Base-by-base conservation (phyloP, 352 stramenopile species). In the Aphanomyces euteiches region DNA sequence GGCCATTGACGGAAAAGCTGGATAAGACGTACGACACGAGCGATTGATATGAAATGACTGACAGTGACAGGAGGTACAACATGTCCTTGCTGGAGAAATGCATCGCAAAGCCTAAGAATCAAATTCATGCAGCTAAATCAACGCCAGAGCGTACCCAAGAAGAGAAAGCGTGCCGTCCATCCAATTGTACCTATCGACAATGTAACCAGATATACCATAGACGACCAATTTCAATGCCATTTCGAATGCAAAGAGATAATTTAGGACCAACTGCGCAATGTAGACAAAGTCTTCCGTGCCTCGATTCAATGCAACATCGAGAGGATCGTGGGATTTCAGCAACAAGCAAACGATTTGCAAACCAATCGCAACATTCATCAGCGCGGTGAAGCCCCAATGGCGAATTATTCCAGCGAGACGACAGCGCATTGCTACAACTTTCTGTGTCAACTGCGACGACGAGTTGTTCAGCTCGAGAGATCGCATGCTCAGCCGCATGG, bases 151-250 rank as follows among this genome's bases (percentile, higher is more conserved):
- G 7, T 34, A 66, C 57, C 57, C 57, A 45, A 66, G n/a, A 15
- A 66, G 28, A n/a, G 57, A 21, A 15, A 66, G 28, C 6, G 41
- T 28, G 37, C 57, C 57, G 57, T 66, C 57, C n/a, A 66, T 13
- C 7, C 15, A 41, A 12, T 66, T 47, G 37, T 66, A 66, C 7
- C n/a, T 47, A 19, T 66, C 57, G 10, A 50, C 57, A 34, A 53
- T 7, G 37, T 66, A 66, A 7, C 57, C 57, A n/a, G 7, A 10
- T 3, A 41, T 12, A 48, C 57, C 40, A 7, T 54, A 34, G 0
- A n/a, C 57, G 28, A 19, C 41, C 38, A 66, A 4, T 50, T 66
- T 66, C 15, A 66, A 6, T 4, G 41, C 15, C 57, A 66, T 66
- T 50, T 66, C 57, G 37, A 66, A 17, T 15, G 15, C 37, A 48